Evolutionary conservation across 768 basidiomycete genomes (phyloP).

Genomic region (Gelatoporia subvermispora): DNA sequence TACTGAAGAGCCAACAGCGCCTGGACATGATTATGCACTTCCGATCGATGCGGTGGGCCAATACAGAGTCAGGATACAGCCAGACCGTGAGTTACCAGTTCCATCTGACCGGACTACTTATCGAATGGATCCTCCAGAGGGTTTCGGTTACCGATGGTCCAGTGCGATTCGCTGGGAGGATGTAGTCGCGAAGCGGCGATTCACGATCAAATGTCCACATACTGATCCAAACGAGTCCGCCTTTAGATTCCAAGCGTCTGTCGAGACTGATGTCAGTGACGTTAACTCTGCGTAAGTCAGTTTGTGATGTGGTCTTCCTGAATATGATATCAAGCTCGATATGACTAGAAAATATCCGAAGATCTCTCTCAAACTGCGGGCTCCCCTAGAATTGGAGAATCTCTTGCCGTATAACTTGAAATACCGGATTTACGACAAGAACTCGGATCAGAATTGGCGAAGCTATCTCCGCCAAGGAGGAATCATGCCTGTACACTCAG

Average conservation of each 20-base stretch:
- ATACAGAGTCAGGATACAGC: slow-evolving; percentile 79
- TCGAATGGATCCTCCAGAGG: slow-evolving; percentile 49
- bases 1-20: slow-evolving; percentile 36
- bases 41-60: slow-evolving; percentile 87
- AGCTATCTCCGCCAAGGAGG: slow-evolving; percentile 92
- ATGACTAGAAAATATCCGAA: slow-evolving; percentile 71
- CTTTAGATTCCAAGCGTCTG: slow-evolving; percentile 93
- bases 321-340: background rate
- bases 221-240: slow-evolving; percentile 76
- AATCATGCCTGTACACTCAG: slow-evolving; percentile 93
- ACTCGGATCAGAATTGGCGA: slow-evolving; percentile 89
- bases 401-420: slow-evolving; percentile 89
- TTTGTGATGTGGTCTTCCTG: background rate
- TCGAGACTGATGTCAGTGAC: slow-evolving; percentile 66
- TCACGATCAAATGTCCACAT: slow-evolving; percentile 85
- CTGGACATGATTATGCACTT: slow-evolving; percentile 82
- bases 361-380: slow-evolving; percentile 79
- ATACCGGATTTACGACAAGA: slow-evolving; percentile 96
- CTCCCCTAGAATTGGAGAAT: slow-evolving; percentile 95
- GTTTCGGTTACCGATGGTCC: slow-evolving; percentile 96
- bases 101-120: background rate
- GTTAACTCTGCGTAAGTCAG: slow-evolving; percentile 46
- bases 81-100: slow-evolving; percentile 67
- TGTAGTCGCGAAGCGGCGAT: slow-evolving; percentile 58
- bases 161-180: slow-evolving; percentile 86